phyloP scores from a whole-genome alignment of 768 basidiomycete genomes.

The Naganishia randhawae region DNA sequence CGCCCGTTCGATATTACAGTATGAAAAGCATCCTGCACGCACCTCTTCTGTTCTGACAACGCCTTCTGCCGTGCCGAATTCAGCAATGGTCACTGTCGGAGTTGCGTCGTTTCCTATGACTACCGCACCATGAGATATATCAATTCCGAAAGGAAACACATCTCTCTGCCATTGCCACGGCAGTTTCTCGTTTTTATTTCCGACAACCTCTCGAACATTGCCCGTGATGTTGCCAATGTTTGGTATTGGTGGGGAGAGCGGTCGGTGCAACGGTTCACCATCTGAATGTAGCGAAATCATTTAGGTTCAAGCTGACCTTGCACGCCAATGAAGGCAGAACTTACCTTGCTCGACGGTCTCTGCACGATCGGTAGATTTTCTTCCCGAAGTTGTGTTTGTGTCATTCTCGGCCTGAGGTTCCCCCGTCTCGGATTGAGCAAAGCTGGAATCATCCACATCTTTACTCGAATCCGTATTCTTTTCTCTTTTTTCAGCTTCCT shows the following conservation, averaged over 20 bases:
- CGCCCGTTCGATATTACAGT: neutral
- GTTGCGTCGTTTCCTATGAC: slow-evolving; percentile 83
- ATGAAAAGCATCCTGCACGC: slow-evolving; percentile 44
- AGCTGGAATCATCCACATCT: slow-evolving; percentile 36
- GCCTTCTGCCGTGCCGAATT: slow-evolving; percentile 73
- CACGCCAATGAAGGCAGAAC: neutral
- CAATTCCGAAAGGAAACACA: slow-evolving; percentile 78
- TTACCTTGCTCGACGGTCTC: neutral
- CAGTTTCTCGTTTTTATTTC: slow-evolving; percentile 5
- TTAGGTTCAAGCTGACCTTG: neutral
- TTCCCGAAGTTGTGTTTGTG: neutral
- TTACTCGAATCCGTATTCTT: slow-evolving; percentile 52
- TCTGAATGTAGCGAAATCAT: neutral
- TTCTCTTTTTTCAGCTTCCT: slow-evolving; percentile 52
- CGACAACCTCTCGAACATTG: neutral
- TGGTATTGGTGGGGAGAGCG: slow-evolving; percentile 24
- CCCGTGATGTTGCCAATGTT: slow-evolving; percentile 10
- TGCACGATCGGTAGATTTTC: slow-evolving; percentile 1
- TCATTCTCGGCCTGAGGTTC: neutral
- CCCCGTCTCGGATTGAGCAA: neutral
- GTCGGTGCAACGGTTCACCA: slow-evolving; percentile 13
- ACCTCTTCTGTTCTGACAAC: slow-evolving; percentile 76
- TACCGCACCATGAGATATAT: slow-evolving; percentile 73
- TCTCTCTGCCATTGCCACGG: slow-evolving; percentile 59
- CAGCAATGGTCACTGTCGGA: slow-evolving; percentile 71